Base-by-base conservation (phyloP, 176 grass and related monocot genomes). In the Cocos nucifera region DNA sequence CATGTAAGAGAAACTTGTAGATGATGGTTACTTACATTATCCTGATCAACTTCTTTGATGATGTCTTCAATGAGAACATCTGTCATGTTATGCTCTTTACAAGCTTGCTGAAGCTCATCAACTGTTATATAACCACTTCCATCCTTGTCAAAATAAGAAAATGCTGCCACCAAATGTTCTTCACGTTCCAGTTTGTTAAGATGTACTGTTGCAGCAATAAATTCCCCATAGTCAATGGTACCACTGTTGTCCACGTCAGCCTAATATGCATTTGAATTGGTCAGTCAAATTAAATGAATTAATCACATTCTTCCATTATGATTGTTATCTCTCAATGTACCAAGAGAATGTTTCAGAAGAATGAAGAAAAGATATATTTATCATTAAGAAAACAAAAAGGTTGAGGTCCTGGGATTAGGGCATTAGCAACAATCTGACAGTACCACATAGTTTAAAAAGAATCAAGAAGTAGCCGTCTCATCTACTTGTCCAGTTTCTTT, bases 101-200 rank as follows among this genome's bases (percentile, higher is more conserved):
- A 89, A n/a, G 86, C 86, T 21, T 82, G 81, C 81, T 89, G 81
- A 12, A 89, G 86, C 59, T 89, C 86, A 17, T 89, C 86, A 9
- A 89, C 78, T 19, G 86, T 89, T 78, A 73, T 73, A 56, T 73
- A 73, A 16, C 70, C 59, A 54, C 70, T 73, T 23, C 27, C 26
- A 54, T 73, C 70, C 51, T 73, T 73, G 27, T 73, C 70, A 18
- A 73, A 73, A 28, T 73, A 89, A 22, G 75, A 61, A 76, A 89
- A 89, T 0, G 82, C 86, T 0, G 78, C 68, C 1, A 61, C 63
- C 19, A 89, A 73, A 70, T 89, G 86, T 64, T 89, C 86, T 76
- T 89, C 86, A 0, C 82, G 78, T 8, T 89, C 82, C 0, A 89
- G 86, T 67, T 89, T 89, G 69, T 84, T 89, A 52, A 89, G 67